Evolutionary conservation across 1,284 basidiomycete species (phyloP).

Genomic region (Omphalotus olearius): DNA sequence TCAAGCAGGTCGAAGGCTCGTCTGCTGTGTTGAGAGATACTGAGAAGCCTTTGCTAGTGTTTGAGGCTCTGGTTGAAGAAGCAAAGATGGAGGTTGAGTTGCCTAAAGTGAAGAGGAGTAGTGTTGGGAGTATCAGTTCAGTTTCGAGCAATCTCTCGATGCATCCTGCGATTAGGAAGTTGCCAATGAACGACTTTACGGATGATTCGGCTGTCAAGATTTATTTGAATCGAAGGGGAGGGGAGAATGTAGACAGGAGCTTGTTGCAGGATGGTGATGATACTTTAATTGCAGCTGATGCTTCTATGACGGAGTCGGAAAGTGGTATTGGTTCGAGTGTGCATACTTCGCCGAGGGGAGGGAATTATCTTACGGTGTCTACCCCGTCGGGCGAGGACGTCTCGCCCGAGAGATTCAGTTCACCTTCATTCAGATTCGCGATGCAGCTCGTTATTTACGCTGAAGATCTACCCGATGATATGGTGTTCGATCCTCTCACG

Average conservation of each 20-base stretch:
- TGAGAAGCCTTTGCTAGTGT: conserved; percentile 83
- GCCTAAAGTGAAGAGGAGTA: conserved; percentile 88
- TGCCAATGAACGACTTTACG: conserved; percentile 95
- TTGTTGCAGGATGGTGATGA: conserved; percentile 45
- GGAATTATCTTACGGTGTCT: conserved; percentile 4
- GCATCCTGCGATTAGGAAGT: conserved; percentile 89
- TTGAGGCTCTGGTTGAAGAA: conserved; percentile 80
- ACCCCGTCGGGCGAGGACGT: conserved; percentile 33
- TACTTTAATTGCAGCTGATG: conserved; percentile 43
- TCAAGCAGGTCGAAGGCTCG: conserved; percentile 88
- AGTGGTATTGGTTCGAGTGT: conserved; percentile 6
- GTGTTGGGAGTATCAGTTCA: conserved; percentile 90
- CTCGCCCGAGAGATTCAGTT: conserved; percentile 69
- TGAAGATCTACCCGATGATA: conserved; percentile 88
- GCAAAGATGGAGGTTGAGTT: conserved; percentile 58
- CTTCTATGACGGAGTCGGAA: conserved; percentile 18
- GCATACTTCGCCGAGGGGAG: conserved; percentile 7
- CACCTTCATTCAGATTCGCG: conserved; percentile 80
- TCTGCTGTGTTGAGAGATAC: conserved; percentile 67
- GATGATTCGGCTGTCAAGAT: conserved; percentile 97
- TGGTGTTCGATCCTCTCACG: conserved; percentile 88
- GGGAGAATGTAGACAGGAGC: conserved; percentile 27
- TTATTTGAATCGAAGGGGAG: conserved; percentile 72
- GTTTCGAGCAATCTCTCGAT: conserved; percentile 87
- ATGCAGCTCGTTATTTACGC: conserved; percentile 85